Base-by-base conservation (phyloP, 2,329 filamentous ascomycete genomes). In the Aspergillus chevalieri region DNA sequence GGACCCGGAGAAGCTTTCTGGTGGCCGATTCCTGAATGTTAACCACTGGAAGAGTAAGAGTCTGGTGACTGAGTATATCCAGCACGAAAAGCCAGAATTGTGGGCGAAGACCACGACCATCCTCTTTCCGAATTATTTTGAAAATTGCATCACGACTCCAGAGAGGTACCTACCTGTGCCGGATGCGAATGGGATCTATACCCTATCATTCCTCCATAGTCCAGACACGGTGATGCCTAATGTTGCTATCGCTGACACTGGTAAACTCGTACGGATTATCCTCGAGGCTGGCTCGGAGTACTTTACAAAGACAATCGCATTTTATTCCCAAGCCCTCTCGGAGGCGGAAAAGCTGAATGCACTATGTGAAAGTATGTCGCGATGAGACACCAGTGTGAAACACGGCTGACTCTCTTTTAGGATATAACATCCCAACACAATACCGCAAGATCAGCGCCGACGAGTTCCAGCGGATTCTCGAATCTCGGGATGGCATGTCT, bases 61-160 rank as follows among this genome's bases (percentile, higher is more conserved):
- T 21, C 15, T 48, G 26, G 26, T 52, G 1, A 46, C 46, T 10
- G 50, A 47, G 38, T 48, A 52, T 28, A 52, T 52, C 24, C 43
- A 39, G 17, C 46, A 2, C 4, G 17, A 48, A 6, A 30, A 50
- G 19, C 52, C 50, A 4, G 45, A 44, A 0, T n/a, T 52, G 15
- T 50, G 50, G 50, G 46, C 50, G 2, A 49, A 51, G 39, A 54
- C 47, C 19, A 44, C 52, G 2, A 36, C 42, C 17, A 43, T 47
- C 26, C 47, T 51, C 44, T 49, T 49, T 43, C 47, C 47, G 5
- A 49, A 49, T 30, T 51, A 54, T 22, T 54, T 54, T 17, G 52
- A 54, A 28, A 54, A 54, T 26, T 49, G 46, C 14, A 21, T 54
- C 39, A 51, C 44, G 2, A 3, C 10, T 24, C 52, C 52, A 2